Evolutionary conservation across 2,329 filamentous ascomycete species (phyloP).

Genomic region (Exophiala sp.): DNA sequence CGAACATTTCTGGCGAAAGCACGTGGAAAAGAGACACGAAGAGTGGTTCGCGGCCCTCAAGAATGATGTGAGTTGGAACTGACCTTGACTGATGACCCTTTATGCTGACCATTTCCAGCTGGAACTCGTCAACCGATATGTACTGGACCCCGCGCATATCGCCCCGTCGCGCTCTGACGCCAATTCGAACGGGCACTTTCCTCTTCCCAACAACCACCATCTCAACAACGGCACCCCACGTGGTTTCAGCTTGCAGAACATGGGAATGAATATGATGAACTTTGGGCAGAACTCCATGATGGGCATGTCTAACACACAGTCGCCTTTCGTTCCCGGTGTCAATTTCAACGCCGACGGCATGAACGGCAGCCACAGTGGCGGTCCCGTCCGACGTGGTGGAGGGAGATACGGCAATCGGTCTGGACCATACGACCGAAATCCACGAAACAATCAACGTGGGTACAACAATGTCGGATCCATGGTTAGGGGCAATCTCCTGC

Average conservation of each 20-base stretch:
- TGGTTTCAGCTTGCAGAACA: constrained; percentile 78
- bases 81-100: constrained; percentile 1
- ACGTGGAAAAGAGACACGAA: constrained; percentile 88
- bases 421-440: constrained; percentile 60
- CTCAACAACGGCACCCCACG: constrained; percentile 77
- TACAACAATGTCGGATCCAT: constrained; percentile 31
- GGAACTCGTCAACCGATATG: constrained; percentile 85
- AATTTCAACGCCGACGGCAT: constrained; percentile 43
- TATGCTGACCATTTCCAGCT: constrained; percentile 54
- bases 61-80: constrained; percentile 64
- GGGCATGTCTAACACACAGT: constrained; percentile 22
- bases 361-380: constrained; percentile 50
- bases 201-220: constrained; percentile 64
- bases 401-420: constrained; percentile 57
- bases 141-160: constrained; percentile 89
- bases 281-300: constrained; percentile 49
- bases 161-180: constrained; percentile 87
- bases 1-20: constrained; percentile 94
- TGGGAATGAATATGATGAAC: constrained; percentile 45
- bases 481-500: constrained; percentile 37
- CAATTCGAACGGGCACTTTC: constrained; percentile 94
- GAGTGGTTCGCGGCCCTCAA: constrained; percentile 79
- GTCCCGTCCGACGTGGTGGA: constrained; percentile 64
- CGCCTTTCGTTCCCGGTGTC: constrained; percentile 39
- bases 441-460: constrained; percentile 33